A percentile compares a stretch with the other conserved stretches of the same genome.
Conservation (phyloP, 2,329 filamentous ascomycete genomes). For the Cladosporium sphaerospermum region DNA sequence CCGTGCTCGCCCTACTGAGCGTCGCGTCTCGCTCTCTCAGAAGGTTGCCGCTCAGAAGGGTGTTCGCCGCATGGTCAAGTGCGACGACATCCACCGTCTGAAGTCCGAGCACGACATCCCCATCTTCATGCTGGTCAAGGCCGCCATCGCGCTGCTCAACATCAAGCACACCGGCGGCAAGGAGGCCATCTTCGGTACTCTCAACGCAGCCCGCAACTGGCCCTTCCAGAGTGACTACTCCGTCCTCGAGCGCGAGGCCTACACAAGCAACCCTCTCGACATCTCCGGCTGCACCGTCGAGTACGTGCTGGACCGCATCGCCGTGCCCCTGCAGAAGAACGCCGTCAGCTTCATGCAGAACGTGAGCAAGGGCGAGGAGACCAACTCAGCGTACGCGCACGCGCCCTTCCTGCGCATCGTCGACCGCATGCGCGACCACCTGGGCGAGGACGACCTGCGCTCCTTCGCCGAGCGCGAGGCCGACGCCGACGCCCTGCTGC, state of each 20-base stretch:
- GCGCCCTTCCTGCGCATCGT: slow-evolving; percentile 28
- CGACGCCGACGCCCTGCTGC: slow-evolving; percentile 26
- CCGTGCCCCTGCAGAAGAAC: slow-evolving; percentile 20
- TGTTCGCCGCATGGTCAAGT: slow-evolving; percentile 22
- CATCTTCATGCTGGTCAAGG: slow-evolving; percentile 31
- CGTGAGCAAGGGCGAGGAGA: slow-evolving; percentile 27
- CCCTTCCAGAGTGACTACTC: slow-evolving; percentile 27
- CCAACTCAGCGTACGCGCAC: slow-evolving; percentile 25
- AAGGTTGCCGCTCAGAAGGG: slow-evolving; percentile 27
- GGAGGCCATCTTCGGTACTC: slow-evolving; percentile 29
- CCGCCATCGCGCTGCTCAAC: slow-evolving; percentile 28
- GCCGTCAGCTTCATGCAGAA: slow-evolving; percentile 26
- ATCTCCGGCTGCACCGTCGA: slow-evolving; percentile 31
- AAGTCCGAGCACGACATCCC: slow-evolving; percentile 27
- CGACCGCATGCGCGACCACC: slow-evolving; percentile 24
- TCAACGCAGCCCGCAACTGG: slow-evolving; percentile 30
- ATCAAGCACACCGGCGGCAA: slow-evolving; percentile 24
- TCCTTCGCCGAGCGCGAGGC: slow-evolving; percentile 25
- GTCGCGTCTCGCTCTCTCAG: slow-evolving; percentile 15
- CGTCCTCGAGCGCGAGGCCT: slow-evolving; percentile 23
- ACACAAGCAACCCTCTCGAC: slow-evolving; percentile 27
- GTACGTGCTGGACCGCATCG: slow-evolving; percentile 29
- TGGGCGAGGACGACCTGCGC: slow-evolving; percentile 23
- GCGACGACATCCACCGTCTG: slow-evolving; percentile 24
- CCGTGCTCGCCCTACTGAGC: slow-evolving; percentile 23